Evolutionary conservation across 1,139 yeast species (phyloP), one percentile per base, ranked within the genome.

Genomic region (Hansenula sp.): DNA sequence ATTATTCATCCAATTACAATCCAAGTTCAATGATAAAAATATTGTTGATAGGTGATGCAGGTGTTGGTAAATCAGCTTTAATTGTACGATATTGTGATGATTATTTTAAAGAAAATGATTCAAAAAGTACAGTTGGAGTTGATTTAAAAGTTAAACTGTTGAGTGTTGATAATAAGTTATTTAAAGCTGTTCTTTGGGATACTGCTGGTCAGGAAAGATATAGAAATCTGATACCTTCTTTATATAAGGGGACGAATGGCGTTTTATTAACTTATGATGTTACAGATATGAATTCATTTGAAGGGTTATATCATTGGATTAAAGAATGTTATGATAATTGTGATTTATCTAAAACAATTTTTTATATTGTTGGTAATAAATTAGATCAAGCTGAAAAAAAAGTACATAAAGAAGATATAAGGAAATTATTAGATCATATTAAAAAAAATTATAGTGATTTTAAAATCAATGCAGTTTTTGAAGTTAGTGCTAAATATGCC

Each of bases 121-220:
- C 48, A 6, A 61, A 59, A 41, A 57, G 69, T 4, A 79, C 87
- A 3, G 77, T 80, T 37, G 87, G 87, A 9, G 77, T 80, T 27
- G 86, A 80, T 53, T 74, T 80, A 45, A 73, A 79, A 52, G 75
- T 78, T 39, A 76, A 77, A 50, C 66, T 81, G 16, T 75, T 79
- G 64, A 78, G 77, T 54, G 68, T 80, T 36, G 85, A 79, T 52
- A 80, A 78, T 59, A 70, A 62, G 63, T 77, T 51, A 63, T 79
- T 56, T 64, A 82, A 60, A 67, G 62, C 69, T 55, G 63, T 76
- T 60, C 48, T 67, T 41, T 68, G 73, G 83, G 83, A 77, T 53
- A 77, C 83, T 12, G 83, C 83, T 2, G 83, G 83, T 8, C 83
- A 78, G 59, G 83, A 77, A 55, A 59, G 82, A 44, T 78, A 76